A percentile compares a stretch with the other conserved stretches of the same genome.
phyloP scores from a whole-genome alignment of 352 stramenopile genomes.

The Pythium pyrilobum region DNA sequence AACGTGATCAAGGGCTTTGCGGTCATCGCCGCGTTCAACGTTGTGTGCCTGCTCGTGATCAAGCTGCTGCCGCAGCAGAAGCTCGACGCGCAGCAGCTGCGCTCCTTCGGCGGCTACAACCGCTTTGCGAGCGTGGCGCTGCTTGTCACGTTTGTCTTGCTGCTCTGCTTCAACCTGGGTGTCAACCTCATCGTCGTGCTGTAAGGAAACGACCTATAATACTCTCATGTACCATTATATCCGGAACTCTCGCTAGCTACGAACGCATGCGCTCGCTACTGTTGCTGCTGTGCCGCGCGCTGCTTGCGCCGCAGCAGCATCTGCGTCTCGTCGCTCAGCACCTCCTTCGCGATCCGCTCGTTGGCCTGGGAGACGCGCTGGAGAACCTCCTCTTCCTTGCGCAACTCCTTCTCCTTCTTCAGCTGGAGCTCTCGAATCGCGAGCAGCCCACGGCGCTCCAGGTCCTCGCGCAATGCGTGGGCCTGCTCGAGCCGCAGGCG shows the following conservation, averaged over 20 bases:
- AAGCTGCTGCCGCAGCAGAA: slow-evolving; percentile 31
- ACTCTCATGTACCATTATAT: too few relatives aligned
- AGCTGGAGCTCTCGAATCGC: slow-evolving; percentile 37
- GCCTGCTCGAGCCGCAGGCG: slow-evolving; percentile 20
- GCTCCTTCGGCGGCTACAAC: slow-evolving; percentile 45
- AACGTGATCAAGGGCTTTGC: slow-evolving; percentile 11
- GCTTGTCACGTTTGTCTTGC: slow-evolving; percentile 25
- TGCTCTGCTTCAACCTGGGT: slow-evolving; percentile 12
- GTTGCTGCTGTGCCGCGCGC: too few relatives aligned
- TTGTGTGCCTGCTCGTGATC: slow-evolving; percentile 14
- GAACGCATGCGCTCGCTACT: too few relatives aligned
- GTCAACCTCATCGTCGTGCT: slow-evolving; percentile 11
- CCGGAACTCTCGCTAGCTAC: too few relatives aligned
- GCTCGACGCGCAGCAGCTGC: slow-evolving; percentile 37
- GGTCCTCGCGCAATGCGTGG: slow-evolving; percentile 28
- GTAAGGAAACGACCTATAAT: background rate
- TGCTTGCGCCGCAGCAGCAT: slow-evolving; percentile 19
- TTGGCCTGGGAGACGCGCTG: slow-evolving; percentile 26
- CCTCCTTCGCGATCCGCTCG: slow-evolving; percentile 28
- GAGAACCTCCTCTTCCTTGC: slow-evolving; percentile 28
- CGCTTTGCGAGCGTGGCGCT: slow-evolving; percentile 29
- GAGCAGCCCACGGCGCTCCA: slow-evolving; percentile 30
- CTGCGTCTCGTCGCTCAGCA: slow-evolving; percentile 38
- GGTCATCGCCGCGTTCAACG: slow-evolving; percentile 15
- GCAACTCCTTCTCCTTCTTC: slow-evolving; percentile 42